Evolutionary conservation across 2,329 filamentous ascomycete species (phyloP).

Genomic region (Drechslerella dactyloides): DNA sequence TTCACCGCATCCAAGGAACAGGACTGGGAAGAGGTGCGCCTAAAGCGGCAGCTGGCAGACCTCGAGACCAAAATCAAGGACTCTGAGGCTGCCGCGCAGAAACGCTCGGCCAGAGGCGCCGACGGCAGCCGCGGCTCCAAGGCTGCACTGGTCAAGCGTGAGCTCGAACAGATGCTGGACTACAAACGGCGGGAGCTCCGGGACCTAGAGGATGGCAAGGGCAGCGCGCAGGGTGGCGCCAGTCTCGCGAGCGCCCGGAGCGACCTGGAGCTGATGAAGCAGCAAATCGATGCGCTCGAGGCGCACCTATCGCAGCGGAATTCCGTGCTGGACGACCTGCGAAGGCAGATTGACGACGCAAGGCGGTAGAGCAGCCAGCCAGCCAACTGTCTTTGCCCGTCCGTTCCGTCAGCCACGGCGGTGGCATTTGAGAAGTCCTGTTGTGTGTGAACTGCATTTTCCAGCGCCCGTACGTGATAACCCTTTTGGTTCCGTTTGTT

Average conservation of each 20-base stretch:
- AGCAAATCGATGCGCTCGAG: conserved; percentile 92
- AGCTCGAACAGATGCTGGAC: conserved; percentile 90
- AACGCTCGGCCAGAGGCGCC: conserved; percentile 64
- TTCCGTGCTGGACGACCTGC: conserved; percentile 75
- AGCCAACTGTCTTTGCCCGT: too few relatives aligned
- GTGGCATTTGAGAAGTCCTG: conserved; percentile 5
- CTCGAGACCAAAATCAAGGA: conserved; percentile 85
- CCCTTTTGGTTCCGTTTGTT: conserved; percentile 12
- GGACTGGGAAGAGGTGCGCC: conserved; percentile 95
- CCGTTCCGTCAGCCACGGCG: background rate
- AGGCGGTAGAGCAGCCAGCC: conserved; percentile 34
- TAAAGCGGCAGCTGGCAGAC: conserved; percentile 90
- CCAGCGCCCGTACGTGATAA: conserved; percentile 35
- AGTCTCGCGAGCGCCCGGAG: conserved; percentile 74
- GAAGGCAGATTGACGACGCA: conserved; percentile 81
- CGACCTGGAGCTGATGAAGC: conserved; percentile 86
- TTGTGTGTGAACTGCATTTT: conserved; percentile 40
- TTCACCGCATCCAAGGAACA: conserved; percentile 83
- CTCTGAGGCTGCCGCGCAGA: conserved; percentile 75
- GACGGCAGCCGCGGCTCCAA: conserved; percentile 74
- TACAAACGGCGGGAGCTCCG: conserved; percentile 85
- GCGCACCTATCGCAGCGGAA: conserved; percentile 78
- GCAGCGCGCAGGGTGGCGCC: conserved; percentile 72
- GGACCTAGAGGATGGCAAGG: conserved; percentile 75
- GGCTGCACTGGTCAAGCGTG: conserved; percentile 89